Base-by-base conservation (phyloP, 441 rosid species). In the Eruca vesicaria region DNA sequence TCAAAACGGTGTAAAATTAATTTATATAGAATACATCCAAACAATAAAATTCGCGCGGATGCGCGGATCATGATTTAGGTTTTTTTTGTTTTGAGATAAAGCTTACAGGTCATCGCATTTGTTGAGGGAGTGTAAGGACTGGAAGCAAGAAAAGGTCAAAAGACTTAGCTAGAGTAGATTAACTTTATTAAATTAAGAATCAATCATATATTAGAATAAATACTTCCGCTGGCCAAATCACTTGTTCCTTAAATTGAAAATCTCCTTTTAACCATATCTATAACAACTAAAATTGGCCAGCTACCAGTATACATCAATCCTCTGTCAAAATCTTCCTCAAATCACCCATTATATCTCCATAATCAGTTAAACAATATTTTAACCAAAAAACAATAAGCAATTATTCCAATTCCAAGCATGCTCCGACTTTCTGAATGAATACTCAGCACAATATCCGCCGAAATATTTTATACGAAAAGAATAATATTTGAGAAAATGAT, bases 211-310 rank as follows among this genome's bases (percentile, higher is more conserved):
- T 67, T 75, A 68, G 64, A 5, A 41, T 41, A 41, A 12, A 68
- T 74, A 52, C 5, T 35, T 36, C 69, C 36, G 79, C 69, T 75
- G 75, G 71, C 79, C 70, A 63, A 76, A 76, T 63, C 75, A 69
- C 60, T 31, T 41, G 63, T 29, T 31, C 3, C 15, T 75, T 12
- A 2, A 12, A 50, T 14, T 14, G 53, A 35, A 74, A 68, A 61
- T 36, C 28, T 45, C 32, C 66, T 70, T 76, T 76, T 45, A 43
- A 70, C 72, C 76, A 61, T 57, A 70, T 58, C 62, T 70, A 70
- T 77, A 77, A 77, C 76, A 58, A 64, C 76, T 14, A 71, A 58
- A 45, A 35, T 14, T 65, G 67, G 53, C 80, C 75, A 64, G 80
- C 72, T 36, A 71, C 53, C 68, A 58, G 32, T 48, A 48, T 26